A percentile compares a stretch with the other conserved stretches of the same genome.
These are phyloP conservation scores for Penicillium expansum DNA, from an alignment of 2,329 filamentous ascomycete genomes.

Conservation along the genomic window DNA sequence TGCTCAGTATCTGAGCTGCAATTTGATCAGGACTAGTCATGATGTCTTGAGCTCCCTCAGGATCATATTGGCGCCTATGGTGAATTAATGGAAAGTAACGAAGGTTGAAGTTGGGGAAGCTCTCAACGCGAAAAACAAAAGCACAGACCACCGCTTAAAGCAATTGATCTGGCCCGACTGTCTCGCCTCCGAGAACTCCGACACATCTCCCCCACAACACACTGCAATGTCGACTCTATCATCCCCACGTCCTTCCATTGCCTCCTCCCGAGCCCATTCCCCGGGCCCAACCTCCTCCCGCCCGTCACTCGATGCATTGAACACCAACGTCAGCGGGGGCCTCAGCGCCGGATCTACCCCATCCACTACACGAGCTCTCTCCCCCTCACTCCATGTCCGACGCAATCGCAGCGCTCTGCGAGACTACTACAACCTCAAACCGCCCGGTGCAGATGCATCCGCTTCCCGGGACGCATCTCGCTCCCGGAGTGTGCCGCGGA, in stretches of 20 bases:
- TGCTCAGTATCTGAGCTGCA: conserved; percentile 54
- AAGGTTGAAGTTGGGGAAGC: conserved; percentile 12
- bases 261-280: conserved; percentile 51
- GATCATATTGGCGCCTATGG: background rate
- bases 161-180: conserved; percentile 12
- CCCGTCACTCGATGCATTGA: conserved; percentile 66
- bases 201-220: background rate
- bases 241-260: conserved; percentile 59
- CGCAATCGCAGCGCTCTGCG: conserved; percentile 83
- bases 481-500: conserved; percentile 41
- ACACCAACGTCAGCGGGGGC: conserved; percentile 53
- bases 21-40: conserved; percentile 40
- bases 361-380: conserved; percentile 43
- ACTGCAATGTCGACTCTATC: conserved; percentile 57
- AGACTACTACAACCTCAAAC: conserved; percentile 87
- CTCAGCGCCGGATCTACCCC: conserved; percentile 44
- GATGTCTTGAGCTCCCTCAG: background rate
- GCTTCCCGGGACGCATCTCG: conserved; percentile 31
- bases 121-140: conserved; percentile 12
- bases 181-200: conserved; percentile 7
- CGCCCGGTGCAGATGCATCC: conserved; percentile 36
- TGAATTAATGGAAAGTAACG: background rate
- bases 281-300: conserved; percentile 70
- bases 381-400: conserved; percentile 39
- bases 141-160: conserved; percentile 31